These are phyloP conservation scores for Annulohypoxylon moriforme DNA, from an alignment of 495 filamentous ascomycete genomes.

Conservation along the genomic window DNA sequence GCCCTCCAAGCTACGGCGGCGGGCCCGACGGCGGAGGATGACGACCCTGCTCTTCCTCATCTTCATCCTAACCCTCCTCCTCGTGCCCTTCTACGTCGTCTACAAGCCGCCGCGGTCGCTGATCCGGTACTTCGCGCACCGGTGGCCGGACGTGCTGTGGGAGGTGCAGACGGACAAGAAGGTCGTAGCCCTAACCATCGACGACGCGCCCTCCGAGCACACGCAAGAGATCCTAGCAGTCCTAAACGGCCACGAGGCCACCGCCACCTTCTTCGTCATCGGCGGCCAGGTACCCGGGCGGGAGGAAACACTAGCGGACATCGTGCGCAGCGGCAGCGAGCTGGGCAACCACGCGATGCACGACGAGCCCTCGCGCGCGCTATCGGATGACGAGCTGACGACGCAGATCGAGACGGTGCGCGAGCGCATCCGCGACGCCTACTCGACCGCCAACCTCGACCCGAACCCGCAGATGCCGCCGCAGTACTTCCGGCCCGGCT, in stretches of 20 bases:
- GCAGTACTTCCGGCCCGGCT: constrained; percentile 81
- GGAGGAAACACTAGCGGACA: constrained; percentile 67
- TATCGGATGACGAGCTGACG: constrained; percentile 55
- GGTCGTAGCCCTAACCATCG: constrained; percentile 82
- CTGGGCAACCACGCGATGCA: constrained; percentile 87
- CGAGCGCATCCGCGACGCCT: constrained; percentile 64
- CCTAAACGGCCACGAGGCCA: constrained; percentile 66
- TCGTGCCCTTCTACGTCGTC: constrained; percentile 69
- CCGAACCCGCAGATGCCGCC: constrained; percentile 45
- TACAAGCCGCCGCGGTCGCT: constrained; percentile 80
- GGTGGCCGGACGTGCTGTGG: constrained; percentile 82
- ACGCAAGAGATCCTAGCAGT: constrained; percentile 76
- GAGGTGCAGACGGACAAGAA: constrained; percentile 67
- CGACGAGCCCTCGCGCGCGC: constrained; percentile 74
- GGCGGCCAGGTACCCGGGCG: constrained; percentile 75
- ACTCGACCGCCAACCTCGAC: constrained; percentile 54
- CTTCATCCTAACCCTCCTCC: constrained; percentile 57
- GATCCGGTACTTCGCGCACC: constrained; percentile 73
- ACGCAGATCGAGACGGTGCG: constrained; percentile 59
- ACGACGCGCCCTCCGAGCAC: constrained; percentile 81
- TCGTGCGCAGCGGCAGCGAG: constrained; percentile 74
- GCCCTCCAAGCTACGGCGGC: constrained; percentile 62
- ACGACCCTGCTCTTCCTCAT: constrained; percentile 65
- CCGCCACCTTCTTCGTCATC: constrained; percentile 83
- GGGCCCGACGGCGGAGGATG: constrained; percentile 66